Evolutionary conservation across 768 basidiomycete species (phyloP).

Genomic region (Boletus sensibilis): DNA sequence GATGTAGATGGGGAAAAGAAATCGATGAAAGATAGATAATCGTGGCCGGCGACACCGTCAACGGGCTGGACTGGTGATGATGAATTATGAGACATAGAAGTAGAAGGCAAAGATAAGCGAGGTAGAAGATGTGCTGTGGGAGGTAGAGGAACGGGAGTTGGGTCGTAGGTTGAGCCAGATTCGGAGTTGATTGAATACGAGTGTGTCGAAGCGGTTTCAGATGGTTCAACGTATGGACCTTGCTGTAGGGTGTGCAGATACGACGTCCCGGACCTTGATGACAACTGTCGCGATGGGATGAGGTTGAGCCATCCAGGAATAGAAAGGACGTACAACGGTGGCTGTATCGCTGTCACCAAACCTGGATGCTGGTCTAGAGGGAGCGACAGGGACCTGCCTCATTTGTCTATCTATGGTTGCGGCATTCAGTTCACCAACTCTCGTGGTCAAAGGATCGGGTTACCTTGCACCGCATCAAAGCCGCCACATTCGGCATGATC

Average conservation of each 20-base stretch:
- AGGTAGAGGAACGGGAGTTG: slow-evolving; percentile 45
- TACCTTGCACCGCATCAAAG: slow-evolving; percentile 27
- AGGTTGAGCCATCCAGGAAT: slow-evolving; percentile 7
- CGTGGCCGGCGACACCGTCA: slow-evolving; percentile 29
- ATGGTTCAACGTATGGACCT: background rate
- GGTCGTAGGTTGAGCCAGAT: slow-evolving; percentile 29
- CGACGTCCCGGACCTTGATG: slow-evolving; percentile 23
- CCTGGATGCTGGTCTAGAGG: slow-evolving; percentile 13
- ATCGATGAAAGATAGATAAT: slow-evolving; percentile 49
- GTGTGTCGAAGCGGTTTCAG: slow-evolving; percentile 18
- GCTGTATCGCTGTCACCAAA: slow-evolving; percentile 25
- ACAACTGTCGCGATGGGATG: slow-evolving; percentile 17
- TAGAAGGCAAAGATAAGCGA: slow-evolving; percentile 21
- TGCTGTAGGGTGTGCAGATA: slow-evolving; percentile 4
- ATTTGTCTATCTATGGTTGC: slow-evolving; percentile 16
- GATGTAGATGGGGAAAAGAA: slow-evolving; percentile 34
- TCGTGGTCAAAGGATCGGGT: slow-evolving; percentile 1
- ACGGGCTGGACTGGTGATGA: slow-evolving; percentile 20
- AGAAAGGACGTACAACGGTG: slow-evolving; percentile 15
- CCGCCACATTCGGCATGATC: slow-evolving; percentile 16
- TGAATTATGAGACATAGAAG: slow-evolving; percentile 19
- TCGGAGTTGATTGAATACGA: slow-evolving; percentile 30
- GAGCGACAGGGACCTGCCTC: slow-evolving; percentile 11
- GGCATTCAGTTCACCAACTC: background rate
- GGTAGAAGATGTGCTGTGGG: slow-evolving; percentile 32